A percentile compares a stretch with the other conserved stretches of the same genome.
Evolutionary conservation across 1,139 yeast species (phyloP).

Genomic region (Candida frijolesensis): DNA sequence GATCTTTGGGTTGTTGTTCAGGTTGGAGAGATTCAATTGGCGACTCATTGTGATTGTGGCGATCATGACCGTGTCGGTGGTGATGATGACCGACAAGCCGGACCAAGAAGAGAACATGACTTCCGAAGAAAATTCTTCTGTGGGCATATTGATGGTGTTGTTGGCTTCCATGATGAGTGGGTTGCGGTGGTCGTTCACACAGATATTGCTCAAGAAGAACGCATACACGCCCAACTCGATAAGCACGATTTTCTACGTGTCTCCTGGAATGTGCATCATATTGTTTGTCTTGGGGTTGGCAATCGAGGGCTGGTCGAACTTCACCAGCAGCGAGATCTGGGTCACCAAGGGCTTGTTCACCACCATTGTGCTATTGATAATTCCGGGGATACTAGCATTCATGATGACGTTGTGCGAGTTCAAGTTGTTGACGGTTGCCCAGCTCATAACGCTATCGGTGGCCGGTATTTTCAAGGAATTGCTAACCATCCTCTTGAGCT

Average conservation of each 20-base stretch:
- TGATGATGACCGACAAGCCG: slow-evolving; percentile 73
- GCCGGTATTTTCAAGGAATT: slow-evolving; percentile 94
- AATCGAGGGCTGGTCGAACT: slow-evolving; percentile 65
- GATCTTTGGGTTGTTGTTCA: slow-evolving; percentile 79
- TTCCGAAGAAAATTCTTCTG: slow-evolving; percentile 23
- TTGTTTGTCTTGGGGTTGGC: slow-evolving; percentile 61
- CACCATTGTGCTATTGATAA: slow-evolving; percentile 60
- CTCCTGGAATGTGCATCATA: slow-evolving; percentile 78
- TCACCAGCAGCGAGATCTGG: slow-evolving; percentile 65
- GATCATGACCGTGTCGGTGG: slow-evolving; percentile 80
- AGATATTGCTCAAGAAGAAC: slow-evolving; percentile 64
- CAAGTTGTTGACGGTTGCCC: slow-evolving; percentile 76
- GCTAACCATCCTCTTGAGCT: slow-evolving; percentile 73
- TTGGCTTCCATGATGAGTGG: slow-evolving; percentile 85
- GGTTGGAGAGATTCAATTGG: slow-evolving; percentile 71
- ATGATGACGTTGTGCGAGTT: slow-evolving; percentile 91
- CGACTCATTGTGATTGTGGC: slow-evolving; percentile 66
- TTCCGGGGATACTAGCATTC: slow-evolving; percentile 88
- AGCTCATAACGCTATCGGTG: slow-evolving; percentile 81
- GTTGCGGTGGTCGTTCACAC: slow-evolving; percentile 93
- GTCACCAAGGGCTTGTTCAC: slow-evolving; percentile 49
- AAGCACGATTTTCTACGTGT: slow-evolving; percentile 75
- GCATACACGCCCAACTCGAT: slow-evolving; percentile 71
- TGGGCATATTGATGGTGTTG: slow-evolving; percentile 75
- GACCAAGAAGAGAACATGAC: slow-evolving; percentile 12